These are phyloP conservation scores for Spongospora subterranea DNA, from an alignment of 208 protist genomes.

Conservation along the genomic window DNA sequence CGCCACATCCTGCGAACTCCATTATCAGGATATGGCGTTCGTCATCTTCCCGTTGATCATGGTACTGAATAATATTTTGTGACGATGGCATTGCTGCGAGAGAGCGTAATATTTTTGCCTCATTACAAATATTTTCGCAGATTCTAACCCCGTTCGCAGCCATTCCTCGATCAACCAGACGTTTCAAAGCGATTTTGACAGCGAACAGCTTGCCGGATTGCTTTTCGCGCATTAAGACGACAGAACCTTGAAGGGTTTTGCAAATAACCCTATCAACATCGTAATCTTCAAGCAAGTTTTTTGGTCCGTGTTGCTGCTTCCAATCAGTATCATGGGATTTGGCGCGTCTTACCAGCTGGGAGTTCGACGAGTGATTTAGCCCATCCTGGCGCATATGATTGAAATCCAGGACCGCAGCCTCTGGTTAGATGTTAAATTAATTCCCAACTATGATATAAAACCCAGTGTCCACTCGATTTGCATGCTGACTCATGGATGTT, in stretches of 20 bases:
- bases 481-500: too few relatives aligned
- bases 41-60: neutral
- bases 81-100: neutral
- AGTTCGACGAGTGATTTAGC: too few relatives aligned
- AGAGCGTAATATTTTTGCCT: neutral
- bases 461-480: too few relatives aligned
- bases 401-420: too few relatives aligned
- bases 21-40: neutral
- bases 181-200: conserved; percentile 27
- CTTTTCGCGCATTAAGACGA: neutral
- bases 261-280: neutral
- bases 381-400: too few relatives aligned
- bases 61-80: conserved; percentile 38
- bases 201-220: neutral
- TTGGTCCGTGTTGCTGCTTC: neutral
- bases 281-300: neutral
- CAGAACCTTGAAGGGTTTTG: conserved; percentile 33
- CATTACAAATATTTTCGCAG: conserved; percentile 36
- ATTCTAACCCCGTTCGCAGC: neutral
- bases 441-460: too few relatives aligned
- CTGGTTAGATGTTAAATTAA: too few relatives aligned
- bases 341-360: too few relatives aligned
- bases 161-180: neutral
- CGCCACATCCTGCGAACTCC: neutral
- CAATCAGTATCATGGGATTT: neutral